Percentiles rank a stretch among this genome's conserved stretches.
Evolutionary conservation across 2,329 filamentous ascomycete species (phyloP).

Genomic region (Claviceps africana): DNA sequence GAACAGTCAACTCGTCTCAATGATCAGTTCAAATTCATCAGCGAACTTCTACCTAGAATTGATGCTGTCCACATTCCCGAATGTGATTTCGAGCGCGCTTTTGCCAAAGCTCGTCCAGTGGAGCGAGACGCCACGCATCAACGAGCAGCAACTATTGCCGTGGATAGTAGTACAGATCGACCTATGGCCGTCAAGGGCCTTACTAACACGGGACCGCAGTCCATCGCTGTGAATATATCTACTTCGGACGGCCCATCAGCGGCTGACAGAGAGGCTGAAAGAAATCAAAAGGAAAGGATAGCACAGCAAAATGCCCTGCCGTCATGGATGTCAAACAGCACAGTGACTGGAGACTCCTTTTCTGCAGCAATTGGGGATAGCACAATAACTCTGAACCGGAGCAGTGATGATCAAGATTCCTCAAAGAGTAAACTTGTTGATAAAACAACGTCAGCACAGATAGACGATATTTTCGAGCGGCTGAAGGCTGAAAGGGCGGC

Average conservation of each 20-base stretch:
- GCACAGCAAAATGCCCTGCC: constrained; percentile 57
- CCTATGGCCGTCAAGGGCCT: constrained; percentile 59
- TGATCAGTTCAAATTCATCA: constrained; percentile 65
- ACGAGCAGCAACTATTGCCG: constrained; percentile 42
- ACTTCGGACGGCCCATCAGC: constrained; percentile 51
- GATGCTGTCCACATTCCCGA: constrained; percentile 62
- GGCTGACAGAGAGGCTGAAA: constrained; percentile 51
- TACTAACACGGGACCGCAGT: constrained; percentile 50
- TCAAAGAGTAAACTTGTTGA: constrained; percentile 24
- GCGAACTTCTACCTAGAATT: constrained; percentile 61
- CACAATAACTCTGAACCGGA: constrained; percentile 19
- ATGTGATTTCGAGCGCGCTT: constrained; percentile 57
- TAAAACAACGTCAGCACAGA: constrained; percentile 39
- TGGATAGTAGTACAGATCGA: constrained; percentile 37
- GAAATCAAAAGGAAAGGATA: constrained; percentile 49
- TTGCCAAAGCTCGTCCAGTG: constrained; percentile 48
- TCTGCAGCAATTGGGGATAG: constrained; percentile 16
- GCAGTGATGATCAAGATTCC: constrained; percentile 30
- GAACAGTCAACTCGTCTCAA: constrained; percentile 64
- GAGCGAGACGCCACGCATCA: constrained; percentile 54
- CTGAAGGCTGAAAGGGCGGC: constrained; percentile 47
- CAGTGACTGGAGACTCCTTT: constrained; percentile 51
- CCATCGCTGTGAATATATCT: constrained; percentile 56
- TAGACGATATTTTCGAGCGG: constrained; percentile 54
- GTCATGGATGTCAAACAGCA: constrained; percentile 58